Evolutionary conservation across 805 yeast species (phyloP), one percentile per base, ranked within the genome.

Genomic region (Suhomyces prunicola): DNA sequence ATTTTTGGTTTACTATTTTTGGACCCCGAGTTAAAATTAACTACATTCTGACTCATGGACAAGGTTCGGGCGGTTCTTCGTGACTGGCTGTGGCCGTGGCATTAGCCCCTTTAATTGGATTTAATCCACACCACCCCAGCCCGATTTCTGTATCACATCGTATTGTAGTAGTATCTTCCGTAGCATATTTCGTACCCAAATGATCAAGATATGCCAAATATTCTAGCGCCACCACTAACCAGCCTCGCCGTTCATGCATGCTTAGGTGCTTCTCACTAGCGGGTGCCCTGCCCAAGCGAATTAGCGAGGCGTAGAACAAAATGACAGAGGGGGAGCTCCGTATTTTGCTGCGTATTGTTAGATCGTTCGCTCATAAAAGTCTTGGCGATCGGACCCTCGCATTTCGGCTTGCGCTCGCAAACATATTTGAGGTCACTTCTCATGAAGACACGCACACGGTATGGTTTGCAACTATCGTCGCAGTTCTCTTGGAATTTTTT

Each of bases 311-410:
- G 46, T 23, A 42, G 46, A 42, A 42, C 31, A 42, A 42, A 23
- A 4, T 23, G 46, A 24, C 19, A 42, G 46, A 24, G 46, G 31
- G 46, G 46, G 15, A 24, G 44, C 31, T 12, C 17, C 46, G 46
- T 15, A 22, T 24, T 17, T 22, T 42, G 8, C 26, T 13, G 22
- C 44, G 24, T 36, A 47, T 47, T 36, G 49, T 47, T 47, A 47
- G 49, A 47, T 35, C 49, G 44, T 47, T 47, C 36, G 36, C 3
- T 36, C 36, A 27, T 24, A 46, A 39, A 47, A 33, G 29, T 47
- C 49, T 47, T 47, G 49, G 49, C 49, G 36, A 47, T 31, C 35
- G 35, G 48, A 33, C 39, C 48, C 48, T 39, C 42, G 42, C 42
- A 9, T 19, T 39, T 39, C 8, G 4, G 24, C 7, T 39, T 17